Percentiles rank a stretch among this genome's conserved stretches.
These are phyloP conservation scores for Podospora pseudoanserina DNA, from an alignment of 495 filamentous ascomycete species.

Conservation along the genomic window DNA sequence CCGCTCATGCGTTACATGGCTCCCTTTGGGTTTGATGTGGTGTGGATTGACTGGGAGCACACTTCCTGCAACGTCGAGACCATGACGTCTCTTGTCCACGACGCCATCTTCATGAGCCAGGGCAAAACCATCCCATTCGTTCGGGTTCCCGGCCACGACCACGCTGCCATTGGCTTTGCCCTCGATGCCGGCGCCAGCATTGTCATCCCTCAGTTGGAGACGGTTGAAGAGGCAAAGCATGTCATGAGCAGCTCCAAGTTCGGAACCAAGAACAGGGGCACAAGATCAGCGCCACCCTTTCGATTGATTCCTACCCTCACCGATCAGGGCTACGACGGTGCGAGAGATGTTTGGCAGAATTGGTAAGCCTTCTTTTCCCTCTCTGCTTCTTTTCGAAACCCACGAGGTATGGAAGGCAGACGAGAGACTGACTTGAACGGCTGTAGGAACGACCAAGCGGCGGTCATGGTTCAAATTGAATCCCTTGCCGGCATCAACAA, in stretches of 20 bases:
- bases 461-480: slow-evolving; percentile 50
- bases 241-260: slow-evolving; percentile 45
- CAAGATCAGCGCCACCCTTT: slow-evolving; percentile 43
- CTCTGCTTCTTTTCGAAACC: not conserved
- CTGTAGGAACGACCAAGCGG: slow-evolving; percentile 39
- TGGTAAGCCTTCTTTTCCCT: slow-evolving; percentile 6
- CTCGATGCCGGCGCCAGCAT: slow-evolving; percentile 47
- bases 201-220: slow-evolving; percentile 47
- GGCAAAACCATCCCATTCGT: slow-evolving; percentile 43
- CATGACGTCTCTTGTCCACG: slow-evolving; percentile 46
- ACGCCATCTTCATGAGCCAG: slow-evolving; percentile 39
- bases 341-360: slow-evolving; percentile 34
- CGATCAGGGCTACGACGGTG: slow-evolving; percentile 27
- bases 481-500: slow-evolving; percentile 52
- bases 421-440: not conserved
- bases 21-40: slow-evolving; percentile 37
- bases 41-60: slow-evolving; percentile 49
- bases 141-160: slow-evolving; percentile 43
- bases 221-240: slow-evolving; percentile 44
- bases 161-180: slow-evolving; percentile 46
- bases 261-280: slow-evolving; percentile 28
- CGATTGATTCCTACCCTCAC: slow-evolving; percentile 37
- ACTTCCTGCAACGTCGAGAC: slow-evolving; percentile 42
- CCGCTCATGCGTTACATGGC: slow-evolving; percentile 37
- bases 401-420: not conserved